Percentiles rank a stretch among this genome's conserved stretches.
These are phyloP conservation scores for Phyllostachys edulis DNA, from an alignment of 176 grass and related monocot species.

Conservation along the genomic window DNA sequence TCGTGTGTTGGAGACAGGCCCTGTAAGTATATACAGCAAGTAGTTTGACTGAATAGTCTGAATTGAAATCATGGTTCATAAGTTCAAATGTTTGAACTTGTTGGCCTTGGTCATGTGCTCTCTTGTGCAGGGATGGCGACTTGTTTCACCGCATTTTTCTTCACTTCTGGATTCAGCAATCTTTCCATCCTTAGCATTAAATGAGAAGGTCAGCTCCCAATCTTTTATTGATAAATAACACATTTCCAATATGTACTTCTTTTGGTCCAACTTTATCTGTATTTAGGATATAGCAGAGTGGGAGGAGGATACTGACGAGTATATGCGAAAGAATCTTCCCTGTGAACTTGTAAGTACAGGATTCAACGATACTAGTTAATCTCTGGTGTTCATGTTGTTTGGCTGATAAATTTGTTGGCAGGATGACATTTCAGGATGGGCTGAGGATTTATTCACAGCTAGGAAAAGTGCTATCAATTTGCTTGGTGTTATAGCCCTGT, in stretches of 20 bases:
- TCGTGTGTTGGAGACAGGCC: constrained; percentile 82
- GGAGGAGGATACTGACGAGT: constrained; percentile 90
- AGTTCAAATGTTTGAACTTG: constrained; percentile 26
- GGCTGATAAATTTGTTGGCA: constrained; percentile 40
- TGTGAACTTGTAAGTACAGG: constrained; percentile 67
- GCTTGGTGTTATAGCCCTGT: constrained; percentile 82
- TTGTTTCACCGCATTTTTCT: constrained; percentile 93
- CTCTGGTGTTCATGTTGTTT: constrained; percentile 4
- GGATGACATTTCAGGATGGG: constrained; percentile 92
- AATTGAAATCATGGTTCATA: not conserved
- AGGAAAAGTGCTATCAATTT: constrained; percentile 97
- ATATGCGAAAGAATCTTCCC: constrained; percentile 88
- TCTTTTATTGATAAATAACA: constrained; percentile 29
- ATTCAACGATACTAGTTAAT: constrained; percentile 17
- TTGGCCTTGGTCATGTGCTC: constrained; percentile 12
- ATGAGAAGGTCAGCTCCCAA: constrained; percentile 58
- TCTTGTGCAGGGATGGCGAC: constrained; percentile 73
- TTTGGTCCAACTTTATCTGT: constrained; percentile 41
- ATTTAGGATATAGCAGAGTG: constrained; percentile 76
- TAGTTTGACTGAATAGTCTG: constrained; percentile 4
- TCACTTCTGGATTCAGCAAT: constrained; percentile 72
- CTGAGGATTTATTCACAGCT: constrained; percentile 86
- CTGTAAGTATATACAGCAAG: constrained; percentile 55
- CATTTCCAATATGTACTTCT: constrained; percentile 18
- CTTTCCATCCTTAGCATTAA: constrained; percentile 80